Percentiles rank a stretch among this genome's conserved stretches.
Conservation (phyloP, 495 filamentous ascomycete species). For the Aspergillus biplanus region DNA sequence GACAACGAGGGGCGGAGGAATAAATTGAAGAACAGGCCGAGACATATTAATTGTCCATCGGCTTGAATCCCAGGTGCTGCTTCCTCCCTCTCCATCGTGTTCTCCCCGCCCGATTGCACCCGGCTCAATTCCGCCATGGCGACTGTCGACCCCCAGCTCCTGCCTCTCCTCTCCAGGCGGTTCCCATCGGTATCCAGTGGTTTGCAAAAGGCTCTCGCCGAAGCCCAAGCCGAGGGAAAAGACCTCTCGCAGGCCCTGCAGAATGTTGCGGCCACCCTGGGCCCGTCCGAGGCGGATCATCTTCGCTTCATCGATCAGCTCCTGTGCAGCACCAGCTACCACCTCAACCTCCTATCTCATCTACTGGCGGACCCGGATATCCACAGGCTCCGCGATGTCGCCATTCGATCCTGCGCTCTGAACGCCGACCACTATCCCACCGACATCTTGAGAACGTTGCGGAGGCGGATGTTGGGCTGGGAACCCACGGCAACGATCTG, state of each 20-base stretch:
- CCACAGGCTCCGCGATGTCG: neutral
- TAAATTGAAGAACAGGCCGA: too few relatives aligned
- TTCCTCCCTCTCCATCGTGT: too few relatives aligned
- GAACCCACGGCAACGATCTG: neutral
- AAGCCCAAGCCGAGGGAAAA: neutral
- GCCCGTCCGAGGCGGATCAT: neutral
- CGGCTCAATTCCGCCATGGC: too few relatives aligned
- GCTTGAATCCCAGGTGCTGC: too few relatives aligned
- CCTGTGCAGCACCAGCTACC: neutral
- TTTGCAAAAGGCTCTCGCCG: too few relatives aligned
- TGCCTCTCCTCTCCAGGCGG: too few relatives aligned
- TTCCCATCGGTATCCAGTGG: neutral
- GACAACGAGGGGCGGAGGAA: too few relatives aligned
- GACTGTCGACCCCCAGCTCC: too few relatives aligned
- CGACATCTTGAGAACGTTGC: neutral
- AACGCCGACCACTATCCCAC: neutral
- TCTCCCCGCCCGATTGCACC: too few relatives aligned
- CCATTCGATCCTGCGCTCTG: neutral
- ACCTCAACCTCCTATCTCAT: neutral
- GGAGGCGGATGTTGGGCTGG: neutral
- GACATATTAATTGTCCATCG: too few relatives aligned
- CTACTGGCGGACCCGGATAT: neutral
- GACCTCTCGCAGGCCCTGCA: neutral
- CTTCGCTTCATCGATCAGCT: neutral
- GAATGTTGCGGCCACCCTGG: neutral